These are phyloP conservation scores for Chalciporus piperatus DNA, from an alignment of 768 basidiomycete genomes.

Conservation along the genomic window DNA sequence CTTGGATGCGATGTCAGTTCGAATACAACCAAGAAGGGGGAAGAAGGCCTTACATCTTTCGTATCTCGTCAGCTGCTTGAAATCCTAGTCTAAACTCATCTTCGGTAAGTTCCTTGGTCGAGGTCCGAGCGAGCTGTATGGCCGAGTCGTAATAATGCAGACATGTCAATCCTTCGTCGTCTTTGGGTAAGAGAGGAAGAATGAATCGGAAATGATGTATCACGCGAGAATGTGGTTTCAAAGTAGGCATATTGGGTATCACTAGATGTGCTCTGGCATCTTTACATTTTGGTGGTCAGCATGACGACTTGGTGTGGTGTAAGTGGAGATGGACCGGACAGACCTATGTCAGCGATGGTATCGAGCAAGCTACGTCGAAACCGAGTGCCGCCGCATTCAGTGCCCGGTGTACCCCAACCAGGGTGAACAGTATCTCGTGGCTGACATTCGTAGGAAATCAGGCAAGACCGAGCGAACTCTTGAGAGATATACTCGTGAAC, in stretches of 20 bases:
- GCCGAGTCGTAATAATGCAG: conserved; percentile 78
- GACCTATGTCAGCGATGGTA: conserved; percentile 69
- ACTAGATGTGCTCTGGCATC: conserved; percentile 68
- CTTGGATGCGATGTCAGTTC: conserved; percentile 30
- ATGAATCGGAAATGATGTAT: conserved; percentile 79
- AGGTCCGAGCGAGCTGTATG: conserved; percentile 67
- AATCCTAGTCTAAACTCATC: conserved; percentile 66
- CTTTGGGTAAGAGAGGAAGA: conserved; percentile 54
- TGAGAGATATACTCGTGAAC: conserved; percentile 68
- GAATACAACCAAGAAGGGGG: not conserved
- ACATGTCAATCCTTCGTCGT: conserved; percentile 63
- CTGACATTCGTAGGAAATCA: conserved; percentile 67
- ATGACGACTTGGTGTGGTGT: too few species aligned
- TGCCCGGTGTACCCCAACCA: conserved; percentile 76
- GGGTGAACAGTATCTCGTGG: conserved; percentile 64
- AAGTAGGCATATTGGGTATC: conserved; percentile 66
- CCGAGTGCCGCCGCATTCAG: conserved; percentile 54
- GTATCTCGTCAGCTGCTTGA: conserved; percentile 58
- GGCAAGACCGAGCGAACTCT: conserved; percentile 73
- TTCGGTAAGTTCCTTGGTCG: conserved; percentile 58
- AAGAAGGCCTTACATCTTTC: conserved; percentile 44
- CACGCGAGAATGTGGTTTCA: conserved; percentile 75
- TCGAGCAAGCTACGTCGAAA: conserved; percentile 71
- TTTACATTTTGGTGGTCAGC: conserved; percentile 27
- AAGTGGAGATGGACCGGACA: conserved; percentile 17